phyloP scores from a whole-genome alignment of 2,329 filamentous ascomycete genomes.

The Setomelanomma holmii region DNA sequence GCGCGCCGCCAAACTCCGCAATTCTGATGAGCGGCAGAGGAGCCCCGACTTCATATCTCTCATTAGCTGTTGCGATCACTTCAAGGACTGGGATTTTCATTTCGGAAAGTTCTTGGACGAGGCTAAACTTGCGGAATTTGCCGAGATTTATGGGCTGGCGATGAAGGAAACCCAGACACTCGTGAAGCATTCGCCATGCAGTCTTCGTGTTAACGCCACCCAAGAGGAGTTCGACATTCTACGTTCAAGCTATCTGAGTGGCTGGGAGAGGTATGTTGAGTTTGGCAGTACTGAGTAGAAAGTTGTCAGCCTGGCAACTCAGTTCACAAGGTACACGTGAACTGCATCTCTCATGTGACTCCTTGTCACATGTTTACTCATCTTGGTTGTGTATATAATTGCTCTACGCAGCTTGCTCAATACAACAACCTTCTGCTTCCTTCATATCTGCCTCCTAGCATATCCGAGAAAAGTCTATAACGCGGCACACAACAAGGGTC shows the following conservation, averaged over 20 bases:
- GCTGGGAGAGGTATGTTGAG: slow-evolving; percentile 44
- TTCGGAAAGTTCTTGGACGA: background rate
- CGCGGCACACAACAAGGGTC: too few relatives aligned
- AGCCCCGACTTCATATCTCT: background rate
- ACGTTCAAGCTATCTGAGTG: slow-evolving; percentile 5
- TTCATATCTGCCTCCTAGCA: too few relatives aligned
- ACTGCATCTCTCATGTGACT: too few relatives aligned
- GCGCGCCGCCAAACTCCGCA: background rate
- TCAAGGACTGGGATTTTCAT: background rate
- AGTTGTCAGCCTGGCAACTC: too few relatives aligned
- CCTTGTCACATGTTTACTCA: too few relatives aligned
- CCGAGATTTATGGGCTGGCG: slow-evolving; percentile 11
- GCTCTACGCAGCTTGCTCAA: too few relatives aligned
- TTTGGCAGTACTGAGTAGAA: slow-evolving; percentile 28
- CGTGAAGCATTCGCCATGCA: slow-evolving; percentile 43
- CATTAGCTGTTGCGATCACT: background rate
- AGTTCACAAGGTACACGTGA: too few relatives aligned
- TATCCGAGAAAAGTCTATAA: too few relatives aligned
- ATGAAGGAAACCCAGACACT: slow-evolving; percentile 43
- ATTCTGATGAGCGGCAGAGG: background rate
- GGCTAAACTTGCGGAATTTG: slow-evolving; percentile 5
- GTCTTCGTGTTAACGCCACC: slow-evolving; percentile 30
- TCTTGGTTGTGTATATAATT: too few relatives aligned
- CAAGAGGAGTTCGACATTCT: slow-evolving; percentile 44
- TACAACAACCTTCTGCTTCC: too few relatives aligned